These are phyloP conservation scores for Phytopythium litorale DNA, from an alignment of 352 stramenopile genomes.

Conservation along the genomic window DNA sequence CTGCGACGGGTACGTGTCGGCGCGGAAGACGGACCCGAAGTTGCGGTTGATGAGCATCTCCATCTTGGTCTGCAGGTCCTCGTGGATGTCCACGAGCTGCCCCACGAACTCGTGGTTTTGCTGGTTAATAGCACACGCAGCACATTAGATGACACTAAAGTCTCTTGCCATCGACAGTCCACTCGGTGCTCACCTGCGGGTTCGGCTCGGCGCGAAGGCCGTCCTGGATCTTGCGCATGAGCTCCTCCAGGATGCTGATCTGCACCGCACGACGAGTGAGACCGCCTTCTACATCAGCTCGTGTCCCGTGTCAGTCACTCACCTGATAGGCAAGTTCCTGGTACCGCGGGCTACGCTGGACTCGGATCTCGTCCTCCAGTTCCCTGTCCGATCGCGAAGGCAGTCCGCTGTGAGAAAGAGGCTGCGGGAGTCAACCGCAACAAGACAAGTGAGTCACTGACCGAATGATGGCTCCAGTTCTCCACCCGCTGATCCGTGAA, in stretches of 20 bases:
- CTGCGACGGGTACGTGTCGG: constrained; percentile 77
- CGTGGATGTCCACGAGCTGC: constrained; percentile 56
- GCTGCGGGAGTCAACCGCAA: too few relatives aligned
- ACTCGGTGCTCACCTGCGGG: constrained; percentile 16
- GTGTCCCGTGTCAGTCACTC: background rate
- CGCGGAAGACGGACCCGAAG: constrained; percentile 87
- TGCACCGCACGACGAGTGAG: constrained; percentile 9
- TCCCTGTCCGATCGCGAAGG: constrained; percentile 40
- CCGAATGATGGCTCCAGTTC: constrained; percentile 91
- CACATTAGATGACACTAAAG: too few relatives aligned
- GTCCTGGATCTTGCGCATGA: constrained; percentile 68
- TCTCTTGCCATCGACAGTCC: too few relatives aligned
- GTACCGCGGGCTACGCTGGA: constrained; percentile 55
- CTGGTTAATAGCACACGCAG: background rate
- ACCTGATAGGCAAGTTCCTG: constrained; percentile 63
- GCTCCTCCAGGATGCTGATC: constrained; percentile 55
- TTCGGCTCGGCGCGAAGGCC: constrained; percentile 36
- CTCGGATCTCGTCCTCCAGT: constrained; percentile 80
- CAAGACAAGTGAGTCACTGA: constrained; percentile 7
- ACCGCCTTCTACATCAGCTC: background rate
- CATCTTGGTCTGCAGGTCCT: constrained; percentile 63
- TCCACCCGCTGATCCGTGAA: constrained; percentile 91
- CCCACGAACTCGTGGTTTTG: constrained; percentile 61
- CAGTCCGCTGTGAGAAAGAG: background rate
- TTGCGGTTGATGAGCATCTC: constrained; percentile 81